Evolutionary conservation across 208 protist genomes (phyloP).

Genomic region (Trypanosoma platydactyli): DNA sequence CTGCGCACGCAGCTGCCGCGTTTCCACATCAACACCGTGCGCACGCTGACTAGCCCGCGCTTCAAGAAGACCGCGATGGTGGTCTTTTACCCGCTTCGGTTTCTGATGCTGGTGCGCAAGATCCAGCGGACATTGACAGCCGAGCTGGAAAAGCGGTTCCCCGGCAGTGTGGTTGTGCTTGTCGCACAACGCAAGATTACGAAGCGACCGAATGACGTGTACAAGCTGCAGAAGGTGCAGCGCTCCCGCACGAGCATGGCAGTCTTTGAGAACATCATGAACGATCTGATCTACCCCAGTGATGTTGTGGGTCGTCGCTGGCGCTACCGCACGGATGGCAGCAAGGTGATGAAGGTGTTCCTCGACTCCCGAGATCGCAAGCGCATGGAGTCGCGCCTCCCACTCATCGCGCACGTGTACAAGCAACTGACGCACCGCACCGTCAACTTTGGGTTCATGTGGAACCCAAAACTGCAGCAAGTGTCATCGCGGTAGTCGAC

Average conservation of each 20-base stretch:
- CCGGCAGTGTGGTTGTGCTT: conserved; percentile 93
- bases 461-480: conserved; percentile 93
- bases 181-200: conserved; percentile 96
- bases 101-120: conserved; percentile 96
- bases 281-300: conserved; percentile 97
- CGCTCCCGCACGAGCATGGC: conserved; percentile 95
- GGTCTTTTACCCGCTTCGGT: conserved; percentile 97
- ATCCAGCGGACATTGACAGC: conserved; percentile 93
- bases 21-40: conserved; percentile 95
- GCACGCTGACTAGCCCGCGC: conserved; percentile 76
- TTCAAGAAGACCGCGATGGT: conserved; percentile 91
- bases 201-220: conserved; percentile 83
- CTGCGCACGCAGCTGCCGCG: conserved; percentile 93
- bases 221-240: conserved; percentile 92
- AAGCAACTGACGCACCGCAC: conserved; percentile 98
- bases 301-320: conserved; percentile 98
- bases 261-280: conserved; percentile 98
- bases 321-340: conserved; percentile 95
- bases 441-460: conserved; percentile 97
- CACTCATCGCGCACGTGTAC: conserved; percentile 96
- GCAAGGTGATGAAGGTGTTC: conserved; percentile 96
- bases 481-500: conserved; percentile 62
- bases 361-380: conserved; percentile 87
- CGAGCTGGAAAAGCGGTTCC: conserved; percentile 99
- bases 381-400: conserved; percentile 92